Evolutionary conservation across 169 alveolate genomes (phyloP).

Genomic region (Nephromyces sp.): DNA sequence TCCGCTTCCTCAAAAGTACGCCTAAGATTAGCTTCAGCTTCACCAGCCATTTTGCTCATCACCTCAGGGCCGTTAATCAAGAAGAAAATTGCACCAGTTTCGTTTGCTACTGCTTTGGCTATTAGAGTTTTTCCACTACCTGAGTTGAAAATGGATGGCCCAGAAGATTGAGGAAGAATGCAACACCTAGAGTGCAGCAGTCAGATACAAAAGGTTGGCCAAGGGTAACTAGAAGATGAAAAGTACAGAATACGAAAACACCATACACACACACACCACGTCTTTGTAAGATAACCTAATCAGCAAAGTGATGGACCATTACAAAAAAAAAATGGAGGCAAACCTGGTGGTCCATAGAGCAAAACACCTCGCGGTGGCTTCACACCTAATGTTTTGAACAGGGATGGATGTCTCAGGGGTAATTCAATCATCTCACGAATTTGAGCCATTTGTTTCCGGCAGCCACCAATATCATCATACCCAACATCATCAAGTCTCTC

Average conservation of each 20-base stretch:
- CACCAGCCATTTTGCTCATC: conserved; percentile 98
- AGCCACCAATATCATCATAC: conserved; percentile 99
- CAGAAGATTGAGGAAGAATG: too few species aligned
- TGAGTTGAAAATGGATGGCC: too few species aligned
- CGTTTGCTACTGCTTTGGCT: conserved; percentile 99
- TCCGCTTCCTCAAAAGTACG: conserved; percentile 96
- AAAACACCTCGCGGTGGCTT: conserved; percentile 99
- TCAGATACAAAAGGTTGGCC: too few species aligned
- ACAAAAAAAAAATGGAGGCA: too few species aligned
- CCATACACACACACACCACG: too few species aligned
- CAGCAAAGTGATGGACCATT: too few species aligned
- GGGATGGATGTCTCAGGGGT: conserved; percentile 97
- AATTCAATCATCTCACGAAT: conserved; percentile 97
- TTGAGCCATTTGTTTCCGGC: conserved; percentile 97
- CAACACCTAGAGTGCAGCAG: too few species aligned
- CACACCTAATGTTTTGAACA: conserved; percentile 97
- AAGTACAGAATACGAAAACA: too few species aligned
- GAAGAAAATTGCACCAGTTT: conserved; percentile 54
- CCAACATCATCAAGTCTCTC: conserved; percentile 98
- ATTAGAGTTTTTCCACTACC: conserved; percentile 96
- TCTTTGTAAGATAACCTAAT: too few species aligned
- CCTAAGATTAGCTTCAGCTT: conserved; percentile 96
- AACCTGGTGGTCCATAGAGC: conserved; percentile 99
- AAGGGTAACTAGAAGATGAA: too few species aligned
- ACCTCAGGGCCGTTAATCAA: conserved; percentile 79